Percentiles rank a stretch among this genome's conserved stretches.
Conservation (phyloP, 1,284 basidiomycete species). For the Ustilago xerochloae region DNA sequence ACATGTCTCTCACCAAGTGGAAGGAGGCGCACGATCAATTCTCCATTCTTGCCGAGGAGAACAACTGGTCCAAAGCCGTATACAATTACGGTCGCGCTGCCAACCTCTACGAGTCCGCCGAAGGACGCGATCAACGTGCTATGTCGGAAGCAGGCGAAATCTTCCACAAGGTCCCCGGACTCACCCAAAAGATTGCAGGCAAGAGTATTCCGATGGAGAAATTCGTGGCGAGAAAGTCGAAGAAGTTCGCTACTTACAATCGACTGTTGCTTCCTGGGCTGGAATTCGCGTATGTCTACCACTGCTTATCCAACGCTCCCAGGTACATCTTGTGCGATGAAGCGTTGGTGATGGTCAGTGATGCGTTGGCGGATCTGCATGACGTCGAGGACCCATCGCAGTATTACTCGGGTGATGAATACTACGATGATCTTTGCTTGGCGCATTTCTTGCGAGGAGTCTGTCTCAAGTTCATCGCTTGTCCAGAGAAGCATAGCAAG, state of each 20-base stretch:
- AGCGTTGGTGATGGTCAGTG: slow-evolving; percentile 54
- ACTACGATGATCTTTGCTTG: slow-evolving; percentile 64
- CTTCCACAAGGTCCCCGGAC: slow-evolving; percentile 52
- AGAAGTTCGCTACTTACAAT: slow-evolving; percentile 60
- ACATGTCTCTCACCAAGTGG: slow-evolving; percentile 63
- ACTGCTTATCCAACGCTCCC: slow-evolving; percentile 65
- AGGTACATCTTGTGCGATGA: slow-evolving; percentile 49
- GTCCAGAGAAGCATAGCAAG: slow-evolving; percentile 63
- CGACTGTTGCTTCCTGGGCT: slow-evolving; percentile 61
- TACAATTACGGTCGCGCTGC: slow-evolving; percentile 64
- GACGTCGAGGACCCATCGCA: slow-evolving; percentile 41
- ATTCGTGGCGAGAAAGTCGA: slow-evolving; percentile 63
- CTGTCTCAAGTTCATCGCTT: slow-evolving; percentile 64
- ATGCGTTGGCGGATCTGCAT: slow-evolving; percentile 53
- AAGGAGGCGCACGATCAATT: slow-evolving; percentile 56
- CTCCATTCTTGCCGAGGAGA: slow-evolving; percentile 57
- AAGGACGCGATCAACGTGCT: slow-evolving; percentile 6
- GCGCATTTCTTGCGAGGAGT: slow-evolving; percentile 66
- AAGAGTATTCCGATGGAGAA: slow-evolving; percentile 68
- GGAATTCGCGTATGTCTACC: slow-evolving; percentile 66
- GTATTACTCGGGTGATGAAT: slow-evolving; percentile 50
- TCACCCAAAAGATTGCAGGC: slow-evolving; percentile 66
- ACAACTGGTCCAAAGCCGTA: slow-evolving; percentile 67
- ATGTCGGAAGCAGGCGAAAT: slow-evolving; percentile 50
- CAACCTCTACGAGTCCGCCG: slow-evolving; percentile 53